Base-by-base conservation (phyloP, 73 alveolate genomes). In the Chromera velia region DNA sequence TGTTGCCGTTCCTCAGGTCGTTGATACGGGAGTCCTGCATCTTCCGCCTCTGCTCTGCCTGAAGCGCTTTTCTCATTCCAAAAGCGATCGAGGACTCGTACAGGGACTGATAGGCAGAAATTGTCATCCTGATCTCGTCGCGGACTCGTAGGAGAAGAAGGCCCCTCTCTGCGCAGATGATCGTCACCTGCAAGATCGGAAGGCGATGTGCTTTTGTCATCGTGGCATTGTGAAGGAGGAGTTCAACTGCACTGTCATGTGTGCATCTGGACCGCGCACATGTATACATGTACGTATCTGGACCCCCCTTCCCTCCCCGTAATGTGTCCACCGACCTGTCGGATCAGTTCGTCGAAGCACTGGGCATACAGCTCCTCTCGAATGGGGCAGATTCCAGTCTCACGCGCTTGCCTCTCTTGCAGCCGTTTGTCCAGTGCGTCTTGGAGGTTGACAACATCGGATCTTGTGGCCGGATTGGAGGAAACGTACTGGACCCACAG, bases 331-430 rank as follows among this genome's bases (percentile, higher is more conserved):
- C 32, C 13, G 48, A 67, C 86, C 81, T 87, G 88, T 32, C 94
- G 86, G 82, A 95, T 95, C 80, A 97, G 90, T 90, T 97, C 99
- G 82, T 97, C 99, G 78, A 97, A 97, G 87, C 99, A 95, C 87
- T 97, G 95, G 68, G 98, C 91, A 84, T 97, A 97, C 34, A 97
- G 93, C 85, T 97, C 98, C 88, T 96, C 98, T 66, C 99, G 88
- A 71, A 96, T 93, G 0, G 99, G 99, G 81, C 99, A 97, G 28
- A 97, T 94, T 34, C 99, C 99, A 18, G 98, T 96, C 90, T 97
- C 99, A 76, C 98, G 95, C 22, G 99, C 99, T 75, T 96, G 93
- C 87, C 99, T 86, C 65, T 90, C 92, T 88, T 94, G 90, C 69
- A 97, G 93, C 88, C 95, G 87, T 88, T 87, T 94, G 92, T 96